Evolutionary conservation across 1,139 yeast genomes (phyloP), one percentile per base, ranked within the genome.

Genomic region (Candida freyschussii): DNA sequence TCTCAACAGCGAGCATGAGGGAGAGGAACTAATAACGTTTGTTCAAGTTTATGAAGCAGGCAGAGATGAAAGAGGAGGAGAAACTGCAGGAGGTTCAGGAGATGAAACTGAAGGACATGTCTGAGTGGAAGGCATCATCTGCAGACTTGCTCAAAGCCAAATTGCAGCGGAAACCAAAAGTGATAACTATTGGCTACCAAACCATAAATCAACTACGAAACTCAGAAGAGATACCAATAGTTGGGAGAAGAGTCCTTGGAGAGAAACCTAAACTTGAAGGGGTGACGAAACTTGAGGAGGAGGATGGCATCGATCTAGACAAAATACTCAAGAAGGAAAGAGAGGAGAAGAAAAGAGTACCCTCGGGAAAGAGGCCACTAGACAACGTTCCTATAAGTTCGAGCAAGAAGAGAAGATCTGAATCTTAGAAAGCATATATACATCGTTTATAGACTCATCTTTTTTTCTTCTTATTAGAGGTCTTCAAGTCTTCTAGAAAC

Each of bases 121-220:
- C 84, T 18, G 81, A 72, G 57, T 80, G 89, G 89, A 63, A 62
- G 13, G 57, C 74, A 30, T 49, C 50, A 15, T 38, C 41, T n/a
- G 52, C 61, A 9, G 55, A 50, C 20, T 34, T 46, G 40, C 30
- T 46, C 12, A 47, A 62, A 27, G 36, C 50, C 24, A 50, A 44
- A 29, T 27, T 40, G 3, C 52, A 51, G 23, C 54, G 52, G 13
- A 50, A 47, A 20, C 51, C 50, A 5, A 52, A 52, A 7, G 57
- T 69, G 4, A 56, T 55, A 19, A 52, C 60, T 2, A 64, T 75
- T 6, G 82, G 83, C 0, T 75, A 68, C 46, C 67, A 74, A 4
- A 60, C 63, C 27, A 62, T 69, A 27, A 57, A 62, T 33, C 32
- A 29, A 14, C 29, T 42, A 21, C 27, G 30, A 11, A 30, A 26